These are phyloP conservation scores for Fusarium sp. DNA, from an alignment of 2,329 filamentous ascomycete species.

Conservation along the genomic window DNA sequence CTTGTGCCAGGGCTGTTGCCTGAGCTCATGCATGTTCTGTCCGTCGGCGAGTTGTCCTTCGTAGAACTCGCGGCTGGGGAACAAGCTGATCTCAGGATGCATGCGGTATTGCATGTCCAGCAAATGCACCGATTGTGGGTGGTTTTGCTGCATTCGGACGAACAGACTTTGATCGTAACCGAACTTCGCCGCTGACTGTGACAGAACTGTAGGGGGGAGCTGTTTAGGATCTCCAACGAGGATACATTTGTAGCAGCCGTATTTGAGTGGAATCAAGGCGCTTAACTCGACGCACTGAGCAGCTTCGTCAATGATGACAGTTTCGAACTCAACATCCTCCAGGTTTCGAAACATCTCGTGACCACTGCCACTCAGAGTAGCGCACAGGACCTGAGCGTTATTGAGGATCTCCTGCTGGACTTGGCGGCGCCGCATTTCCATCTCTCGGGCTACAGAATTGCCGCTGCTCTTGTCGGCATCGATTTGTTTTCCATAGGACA, in stretches of 20 bases:
- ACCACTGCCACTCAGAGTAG: conserved; percentile 92
- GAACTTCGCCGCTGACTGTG: conserved; percentile 88
- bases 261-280: conserved; percentile 95
- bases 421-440: conserved; percentile 83
- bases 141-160: conserved; percentile 96
- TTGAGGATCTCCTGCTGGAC: conserved; percentile 93
- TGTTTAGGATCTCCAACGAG: conserved; percentile 98
- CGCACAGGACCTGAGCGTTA: conserved; percentile 90
- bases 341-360: conserved; percentile 97
- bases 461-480: conserved; percentile 89
- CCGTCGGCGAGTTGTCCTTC: conserved; percentile 88
- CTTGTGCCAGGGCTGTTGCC: conserved; percentile 85
- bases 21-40: conserved; percentile 78
- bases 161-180: conserved; percentile 98
- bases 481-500: conserved; percentile 78
- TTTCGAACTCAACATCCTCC: conserved; percentile 96
- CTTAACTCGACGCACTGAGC: conserved; percentile 98
- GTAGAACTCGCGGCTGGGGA: conserved; percentile 93
- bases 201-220: conserved; percentile 93
- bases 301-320: conserved; percentile 97
- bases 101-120: conserved; percentile 99
- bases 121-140: conserved; percentile 87
- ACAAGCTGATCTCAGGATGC: conserved; percentile 95
- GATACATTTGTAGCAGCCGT: conserved; percentile 95
- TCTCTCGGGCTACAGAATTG: conserved; percentile 81